Conservation (phyloP, 2,329 filamentous ascomycete species). For the Cercospora zeae-maydis region DNA sequence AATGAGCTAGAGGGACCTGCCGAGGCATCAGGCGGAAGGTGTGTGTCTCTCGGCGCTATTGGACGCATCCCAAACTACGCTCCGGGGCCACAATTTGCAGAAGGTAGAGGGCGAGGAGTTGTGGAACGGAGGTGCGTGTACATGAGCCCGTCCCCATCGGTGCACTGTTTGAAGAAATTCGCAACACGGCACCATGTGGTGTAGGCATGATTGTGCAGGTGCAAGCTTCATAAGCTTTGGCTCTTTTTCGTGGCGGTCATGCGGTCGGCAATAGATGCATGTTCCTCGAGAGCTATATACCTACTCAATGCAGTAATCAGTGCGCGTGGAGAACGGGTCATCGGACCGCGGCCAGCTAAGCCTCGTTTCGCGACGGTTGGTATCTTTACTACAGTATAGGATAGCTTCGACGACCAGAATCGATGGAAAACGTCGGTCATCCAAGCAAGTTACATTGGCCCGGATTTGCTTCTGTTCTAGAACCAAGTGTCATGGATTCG, state of each 20-base stretch:
- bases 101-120: too few species aligned
- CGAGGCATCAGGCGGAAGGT: slow-evolving; percentile 3
- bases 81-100: too few species aligned
- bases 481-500: too few species aligned
- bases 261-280: neutral
- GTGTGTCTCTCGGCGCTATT: neutral
- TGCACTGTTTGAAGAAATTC: too few species aligned
- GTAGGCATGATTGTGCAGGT: neutral
- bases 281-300: neutral
- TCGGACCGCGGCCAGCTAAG: neutral
- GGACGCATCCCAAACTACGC: neutral
- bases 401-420: too few species aligned
- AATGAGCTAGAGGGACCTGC: neutral
- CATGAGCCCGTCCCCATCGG: too few species aligned
- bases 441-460: too few species aligned
- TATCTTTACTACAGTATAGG: neutral
- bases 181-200: neutral
- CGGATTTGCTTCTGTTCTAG: too few species aligned
- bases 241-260: neutral
- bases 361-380: neutral
- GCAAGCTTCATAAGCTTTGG: neutral
- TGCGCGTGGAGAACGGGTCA: neutral
- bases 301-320: slow-evolving; percentile 5
- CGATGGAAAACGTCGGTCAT: too few species aligned
- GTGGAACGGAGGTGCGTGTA: too few species aligned